These are phyloP conservation scores for Digitaria exilis DNA, from an alignment of 202 grass and related monocot species.

Conservation along the genomic window DNA sequence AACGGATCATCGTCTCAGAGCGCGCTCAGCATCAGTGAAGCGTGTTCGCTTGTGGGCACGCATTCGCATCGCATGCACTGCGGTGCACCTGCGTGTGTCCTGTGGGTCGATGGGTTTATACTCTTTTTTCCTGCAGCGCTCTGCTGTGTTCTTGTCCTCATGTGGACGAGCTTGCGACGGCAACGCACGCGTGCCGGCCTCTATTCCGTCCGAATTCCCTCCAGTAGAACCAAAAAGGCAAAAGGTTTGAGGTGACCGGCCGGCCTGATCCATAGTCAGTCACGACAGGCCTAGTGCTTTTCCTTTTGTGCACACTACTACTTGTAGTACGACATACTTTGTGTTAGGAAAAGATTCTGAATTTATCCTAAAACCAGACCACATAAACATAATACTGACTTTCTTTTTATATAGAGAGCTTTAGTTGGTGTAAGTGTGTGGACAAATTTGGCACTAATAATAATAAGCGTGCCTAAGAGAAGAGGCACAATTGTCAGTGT, in stretches of 20 bases:
- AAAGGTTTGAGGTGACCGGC: conserved; percentile 23
- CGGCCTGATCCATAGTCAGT: not conserved
- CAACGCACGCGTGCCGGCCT: not conserved
- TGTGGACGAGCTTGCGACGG: not conserved
- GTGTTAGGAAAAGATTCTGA: no score
- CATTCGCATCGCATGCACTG: no score
- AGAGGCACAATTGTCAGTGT: no score
- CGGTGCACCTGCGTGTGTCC: not conserved
- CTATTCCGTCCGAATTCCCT: conserved; percentile 8
- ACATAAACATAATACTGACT: no score
- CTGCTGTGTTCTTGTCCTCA: not conserved
- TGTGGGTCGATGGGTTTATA: not conserved
- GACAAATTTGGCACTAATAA: no score
- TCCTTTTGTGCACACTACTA: conserved; percentile 5
- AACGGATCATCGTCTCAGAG: conserved; percentile 15
- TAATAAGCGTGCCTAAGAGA: no score
- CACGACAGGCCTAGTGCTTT: not conserved
- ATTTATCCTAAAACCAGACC: no score
- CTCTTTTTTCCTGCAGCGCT: not conserved
- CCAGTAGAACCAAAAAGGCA: conserved; percentile 24
- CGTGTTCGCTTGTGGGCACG: not conserved
- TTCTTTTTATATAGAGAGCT: no score
- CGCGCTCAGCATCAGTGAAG: not conserved
- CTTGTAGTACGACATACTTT: no score
- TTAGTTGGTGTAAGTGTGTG: no score